A percentile compares a stretch with the other conserved stretches of the same genome.
Evolutionary conservation across 352 stramenopile species (phyloP).

Genomic region (Phytopythium mirpurense): DNA sequence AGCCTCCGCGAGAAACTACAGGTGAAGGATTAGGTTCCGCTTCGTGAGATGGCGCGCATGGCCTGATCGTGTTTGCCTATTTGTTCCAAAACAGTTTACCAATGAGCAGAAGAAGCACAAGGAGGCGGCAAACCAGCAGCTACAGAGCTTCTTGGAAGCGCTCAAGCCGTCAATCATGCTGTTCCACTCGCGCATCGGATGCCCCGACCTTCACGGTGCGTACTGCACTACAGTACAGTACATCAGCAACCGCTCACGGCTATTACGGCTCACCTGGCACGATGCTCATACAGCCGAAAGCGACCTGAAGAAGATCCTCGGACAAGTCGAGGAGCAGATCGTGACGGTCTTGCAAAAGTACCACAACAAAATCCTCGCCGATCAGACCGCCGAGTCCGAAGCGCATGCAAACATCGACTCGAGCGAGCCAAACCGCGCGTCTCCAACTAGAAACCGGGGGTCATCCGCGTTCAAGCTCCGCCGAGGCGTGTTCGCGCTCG

Average conservation of each 20-base stretch:
- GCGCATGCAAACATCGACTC: not conserved
- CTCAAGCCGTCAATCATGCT: slow-evolving; percentile 60
- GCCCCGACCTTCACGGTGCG: slow-evolving; percentile 58
- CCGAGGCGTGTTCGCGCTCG: not conserved
- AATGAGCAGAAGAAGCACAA: slow-evolving; percentile 77
- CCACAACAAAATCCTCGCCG: slow-evolving; percentile 49
- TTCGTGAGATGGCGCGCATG: not conserved
- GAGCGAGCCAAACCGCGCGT: not conserved
- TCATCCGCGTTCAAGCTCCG: not conserved
- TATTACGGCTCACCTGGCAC: no score
- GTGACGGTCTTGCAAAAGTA: slow-evolving; percentile 61
- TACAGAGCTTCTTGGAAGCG: slow-evolving; percentile 56
- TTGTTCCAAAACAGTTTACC: slow-evolving; percentile 16
- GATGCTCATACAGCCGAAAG: slow-evolving; percentile 28
- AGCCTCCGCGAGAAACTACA: slow-evolving; percentile 55
- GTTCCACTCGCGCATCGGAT: slow-evolving; percentile 69
- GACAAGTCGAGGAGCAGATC: slow-evolving; percentile 75
- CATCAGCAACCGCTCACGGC: no score
- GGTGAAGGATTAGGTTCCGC: slow-evolving; percentile 3
- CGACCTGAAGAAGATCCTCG: slow-evolving; percentile 69
- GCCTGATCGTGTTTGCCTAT: not conserved
- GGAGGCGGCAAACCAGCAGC: slow-evolving; percentile 60
- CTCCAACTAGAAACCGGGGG: not conserved
- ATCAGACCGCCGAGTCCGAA: slow-evolving; percentile 23
- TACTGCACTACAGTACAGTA: not conserved